These are phyloP conservation scores for Basidiobolus meristosporus DNA, from an alignment of 371 early-diverging fungal species.

Conservation along the genomic window DNA sequence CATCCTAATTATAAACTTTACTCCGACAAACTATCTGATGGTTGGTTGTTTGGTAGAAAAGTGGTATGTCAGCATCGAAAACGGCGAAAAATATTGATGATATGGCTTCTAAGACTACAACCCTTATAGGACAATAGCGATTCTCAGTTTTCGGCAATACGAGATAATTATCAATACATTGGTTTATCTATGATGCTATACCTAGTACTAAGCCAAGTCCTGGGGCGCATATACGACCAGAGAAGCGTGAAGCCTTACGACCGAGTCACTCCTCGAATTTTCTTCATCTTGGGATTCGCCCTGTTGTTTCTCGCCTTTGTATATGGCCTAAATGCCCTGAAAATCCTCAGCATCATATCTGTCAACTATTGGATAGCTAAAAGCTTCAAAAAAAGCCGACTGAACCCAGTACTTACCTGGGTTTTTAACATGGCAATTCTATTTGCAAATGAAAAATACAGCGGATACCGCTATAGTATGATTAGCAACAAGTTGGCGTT, in stretches of 20 bases:
- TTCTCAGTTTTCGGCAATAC: slow-evolving; percentile 59
- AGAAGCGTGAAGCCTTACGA: slow-evolving; percentile 8
- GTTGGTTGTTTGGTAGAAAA: slow-evolving; percentile 39
- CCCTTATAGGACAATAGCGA: slow-evolving; percentile 57
- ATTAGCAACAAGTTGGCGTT: slow-evolving; percentile 34
- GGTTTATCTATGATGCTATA: slow-evolving; percentile 22
- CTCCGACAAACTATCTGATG: slow-evolving; percentile 6
- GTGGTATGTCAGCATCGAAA: slow-evolving; percentile 11
- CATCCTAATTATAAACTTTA: slow-evolving; percentile 4
- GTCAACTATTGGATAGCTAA: slow-evolving; percentile 44
- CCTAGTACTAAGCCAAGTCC: slow-evolving; percentile 16
- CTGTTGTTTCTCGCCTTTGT: slow-evolving; percentile 31
- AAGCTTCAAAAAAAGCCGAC: slow-evolving; percentile 17
- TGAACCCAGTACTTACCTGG: slow-evolving; percentile 58
- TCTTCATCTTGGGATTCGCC: slow-evolving; percentile 41
- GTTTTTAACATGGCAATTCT: slow-evolving; percentile 48
- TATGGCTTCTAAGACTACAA: not conserved
- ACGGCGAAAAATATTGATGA: not conserved
- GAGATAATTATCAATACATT: slow-evolving; percentile 49
- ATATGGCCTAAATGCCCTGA: slow-evolving; percentile 45
- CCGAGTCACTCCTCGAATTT: slow-evolving; percentile 14
- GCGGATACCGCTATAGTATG: slow-evolving; percentile 44
- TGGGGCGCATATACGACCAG: slow-evolving; percentile 5
- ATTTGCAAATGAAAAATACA: slow-evolving; percentile 47
- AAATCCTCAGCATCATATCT: slow-evolving; percentile 35